Evolutionary conservation across 441 rosid genomes (phyloP).

Genomic region (Omphalea diandra): DNA sequence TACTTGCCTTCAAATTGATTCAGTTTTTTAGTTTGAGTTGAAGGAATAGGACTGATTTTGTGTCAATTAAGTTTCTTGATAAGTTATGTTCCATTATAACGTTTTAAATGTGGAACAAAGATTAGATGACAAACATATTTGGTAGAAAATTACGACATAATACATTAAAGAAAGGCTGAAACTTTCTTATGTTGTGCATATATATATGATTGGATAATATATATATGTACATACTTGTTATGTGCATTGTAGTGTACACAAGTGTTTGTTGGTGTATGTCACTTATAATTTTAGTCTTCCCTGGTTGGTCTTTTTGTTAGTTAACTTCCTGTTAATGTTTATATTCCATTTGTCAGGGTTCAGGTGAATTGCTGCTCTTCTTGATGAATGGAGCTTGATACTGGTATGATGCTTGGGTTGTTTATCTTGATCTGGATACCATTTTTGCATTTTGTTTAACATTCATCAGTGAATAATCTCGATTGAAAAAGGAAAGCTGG

Average conservation of each 20-base stretch:
- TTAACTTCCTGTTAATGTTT: background rate
- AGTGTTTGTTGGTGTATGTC: background rate
- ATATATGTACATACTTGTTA: background rate
- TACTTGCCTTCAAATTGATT: background rate
- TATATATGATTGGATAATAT: background rate
- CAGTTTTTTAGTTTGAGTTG: background rate
- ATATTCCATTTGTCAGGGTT: background rate
- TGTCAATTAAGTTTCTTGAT: background rate
- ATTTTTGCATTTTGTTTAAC: background rate
- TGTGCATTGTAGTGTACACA: no score
- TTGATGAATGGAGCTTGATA: background rate
- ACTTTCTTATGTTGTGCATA: background rate
- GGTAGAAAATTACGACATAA: background rate
- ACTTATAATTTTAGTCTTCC: background rate
- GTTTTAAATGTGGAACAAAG: background rate
- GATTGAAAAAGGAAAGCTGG: no score
- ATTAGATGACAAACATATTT: background rate
- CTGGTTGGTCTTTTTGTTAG: background rate
- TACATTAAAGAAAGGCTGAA: background rate
- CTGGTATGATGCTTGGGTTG: conserved; percentile 3
- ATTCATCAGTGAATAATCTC: background rate
- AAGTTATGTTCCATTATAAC: no score
- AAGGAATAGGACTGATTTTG: background rate
- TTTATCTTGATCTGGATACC: background rate
- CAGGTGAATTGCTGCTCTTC: background rate